Evolutionary conservation across 2,329 filamentous ascomycete species (phyloP).

Genomic region (Pezicula neosporulosa): DNA sequence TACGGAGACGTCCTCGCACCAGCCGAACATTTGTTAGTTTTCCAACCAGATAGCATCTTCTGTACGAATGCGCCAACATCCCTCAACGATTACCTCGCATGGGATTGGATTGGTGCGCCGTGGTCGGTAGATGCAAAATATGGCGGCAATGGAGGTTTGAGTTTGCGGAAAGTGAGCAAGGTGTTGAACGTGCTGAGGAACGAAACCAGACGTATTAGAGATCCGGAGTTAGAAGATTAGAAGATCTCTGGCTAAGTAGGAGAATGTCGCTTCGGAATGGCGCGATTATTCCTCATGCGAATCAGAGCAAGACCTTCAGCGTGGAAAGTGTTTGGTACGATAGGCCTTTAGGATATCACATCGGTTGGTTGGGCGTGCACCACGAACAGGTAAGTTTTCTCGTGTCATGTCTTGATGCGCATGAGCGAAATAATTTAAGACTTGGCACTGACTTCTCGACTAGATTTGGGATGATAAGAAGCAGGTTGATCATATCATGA

Average conservation of each 20-base stretch:
- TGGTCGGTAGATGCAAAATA: conserved; percentile 18
- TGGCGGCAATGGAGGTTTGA: conserved; percentile 27
- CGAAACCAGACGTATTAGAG: conserved; percentile 36
- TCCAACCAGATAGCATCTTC: conserved; percentile 51
- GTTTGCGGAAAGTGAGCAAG: conserved; percentile 20
- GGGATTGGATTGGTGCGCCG: conserved; percentile 39
- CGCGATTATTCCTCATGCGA: conserved; percentile 25
- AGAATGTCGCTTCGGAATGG: conserved; percentile 19
- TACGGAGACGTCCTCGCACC: conserved; percentile 48
- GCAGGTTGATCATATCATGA: conserved; percentile 44
- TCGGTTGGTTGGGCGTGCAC: conserved; percentile 33
- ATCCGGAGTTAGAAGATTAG: conserved; percentile 50
- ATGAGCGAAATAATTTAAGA: conserved; percentile 14
- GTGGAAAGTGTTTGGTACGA: conserved; percentile 47
- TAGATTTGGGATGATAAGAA: conserved; percentile 41
- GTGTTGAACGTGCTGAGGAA: conserved; percentile 19
- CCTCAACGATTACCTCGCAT: conserved; percentile 49
- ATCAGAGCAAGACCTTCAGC: conserved; percentile 36
- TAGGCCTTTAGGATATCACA: conserved; percentile 50
- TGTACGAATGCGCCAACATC: conserved; percentile 48
- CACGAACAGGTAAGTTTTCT: conserved; percentile 39
- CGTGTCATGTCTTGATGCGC: conserved; percentile 16
- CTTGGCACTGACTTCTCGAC: conserved; percentile 32
- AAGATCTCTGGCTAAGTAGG: conserved; percentile 46
- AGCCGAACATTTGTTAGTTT: conserved; percentile 51